A percentile compares a stretch with the other conserved stretches of the same genome.
Conservation (phyloP, 2,329 filamentous ascomycete species). For the Bipolaris sorokiniana region DNA sequence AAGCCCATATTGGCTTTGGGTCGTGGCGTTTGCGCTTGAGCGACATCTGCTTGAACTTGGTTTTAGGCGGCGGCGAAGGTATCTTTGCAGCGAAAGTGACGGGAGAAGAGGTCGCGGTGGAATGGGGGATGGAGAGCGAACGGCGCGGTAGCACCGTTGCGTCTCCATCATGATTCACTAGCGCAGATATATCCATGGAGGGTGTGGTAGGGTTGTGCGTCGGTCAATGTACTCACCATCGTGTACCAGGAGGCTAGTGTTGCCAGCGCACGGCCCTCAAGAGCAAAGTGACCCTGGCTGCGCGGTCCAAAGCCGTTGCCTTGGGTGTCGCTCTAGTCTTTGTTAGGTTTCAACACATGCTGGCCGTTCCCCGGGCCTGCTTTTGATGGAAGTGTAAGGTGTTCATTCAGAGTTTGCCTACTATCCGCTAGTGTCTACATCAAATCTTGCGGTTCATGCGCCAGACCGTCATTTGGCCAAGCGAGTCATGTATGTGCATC, state of each 20-base stretch:
- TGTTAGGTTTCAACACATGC: slow-evolving; percentile 1
- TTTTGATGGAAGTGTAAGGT: not conserved
- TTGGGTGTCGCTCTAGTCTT: not conserved
- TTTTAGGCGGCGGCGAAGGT: slow-evolving; percentile 29
- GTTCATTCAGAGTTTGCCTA: slow-evolving; percentile 21
- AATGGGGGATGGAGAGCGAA: slow-evolving; percentile 38
- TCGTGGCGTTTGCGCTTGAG: slow-evolving; percentile 47
- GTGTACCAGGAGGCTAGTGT: slow-evolving; percentile 15
- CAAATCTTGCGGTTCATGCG: slow-evolving; percentile 28
- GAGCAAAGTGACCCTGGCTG: slow-evolving; percentile 1
- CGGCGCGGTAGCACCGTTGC: slow-evolving; percentile 40
- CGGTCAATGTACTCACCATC: slow-evolving; percentile 19
- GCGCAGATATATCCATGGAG: slow-evolving; percentile 46
- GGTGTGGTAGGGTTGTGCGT: slow-evolving; percentile 28
- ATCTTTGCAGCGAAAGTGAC: slow-evolving; percentile 38
- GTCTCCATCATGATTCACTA: slow-evolving; percentile 44
- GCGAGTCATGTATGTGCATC: slow-evolving; percentile 34
- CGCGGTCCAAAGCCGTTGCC: slow-evolving; percentile 3
- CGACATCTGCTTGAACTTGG: slow-evolving; percentile 34
- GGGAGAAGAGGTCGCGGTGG: slow-evolving; percentile 37
- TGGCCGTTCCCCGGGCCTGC: not conserved
- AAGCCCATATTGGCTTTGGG: slow-evolving; percentile 48
- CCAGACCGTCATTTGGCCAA: slow-evolving; percentile 29
- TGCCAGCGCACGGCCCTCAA: slow-evolving; percentile 12
- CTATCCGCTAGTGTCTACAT: slow-evolving; percentile 32